Base-by-base conservation (phyloP, 1,284 basidiomycete species). In the Ustilago curta region DNA sequence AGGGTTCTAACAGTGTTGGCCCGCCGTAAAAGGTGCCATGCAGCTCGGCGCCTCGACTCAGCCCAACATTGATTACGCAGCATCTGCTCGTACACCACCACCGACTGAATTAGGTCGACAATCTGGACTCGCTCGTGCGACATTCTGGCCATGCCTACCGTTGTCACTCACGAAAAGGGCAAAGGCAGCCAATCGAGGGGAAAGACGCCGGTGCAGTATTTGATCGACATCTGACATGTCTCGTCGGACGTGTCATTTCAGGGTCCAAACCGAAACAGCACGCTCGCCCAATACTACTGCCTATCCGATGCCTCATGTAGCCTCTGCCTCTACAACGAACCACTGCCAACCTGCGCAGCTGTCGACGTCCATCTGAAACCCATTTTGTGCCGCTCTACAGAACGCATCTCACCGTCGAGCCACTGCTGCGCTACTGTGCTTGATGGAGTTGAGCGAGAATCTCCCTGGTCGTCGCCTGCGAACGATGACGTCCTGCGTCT, bases 381-480 rank as follows among this genome's bases (percentile, higher is more conserved):
- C 12, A 27, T 37, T 3, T 12, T 37, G 35, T 16, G 35, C 35
- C 35, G 35, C 35, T 37, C 35, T 37, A 27, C 27, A 27, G 27
- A 4, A 27, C 7, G 16, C 35, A 12, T 12, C 35, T 4, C 35
- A 37, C 35, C 12, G 14, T 14, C 35, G 12, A 37, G 12, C 12
- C 35, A 37, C 35, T 37, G 35, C 35, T 14, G 14, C 35, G 12
- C 35, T 37, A 37, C 35, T 14, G 14, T 37, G 35, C 35, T 14
- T 37, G 35, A 48, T 19, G 11, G 29, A 31, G 63, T 66, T 66
- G 63, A 66, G 49, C 39, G 45, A 66, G 47, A 45, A 44, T 66
- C 63, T 59, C 56, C 9, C 18, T 40, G n/a, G 47, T 19, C 32
- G 35, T 9, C 35, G 23, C 40, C 12, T 8, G 27, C 19, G 25